A percentile compares a stretch with the other conserved stretches of the same genome.
phyloP scores from a whole-genome alignment of 495 filamentous ascomycete species.

The Neurospora sp. region DNA sequence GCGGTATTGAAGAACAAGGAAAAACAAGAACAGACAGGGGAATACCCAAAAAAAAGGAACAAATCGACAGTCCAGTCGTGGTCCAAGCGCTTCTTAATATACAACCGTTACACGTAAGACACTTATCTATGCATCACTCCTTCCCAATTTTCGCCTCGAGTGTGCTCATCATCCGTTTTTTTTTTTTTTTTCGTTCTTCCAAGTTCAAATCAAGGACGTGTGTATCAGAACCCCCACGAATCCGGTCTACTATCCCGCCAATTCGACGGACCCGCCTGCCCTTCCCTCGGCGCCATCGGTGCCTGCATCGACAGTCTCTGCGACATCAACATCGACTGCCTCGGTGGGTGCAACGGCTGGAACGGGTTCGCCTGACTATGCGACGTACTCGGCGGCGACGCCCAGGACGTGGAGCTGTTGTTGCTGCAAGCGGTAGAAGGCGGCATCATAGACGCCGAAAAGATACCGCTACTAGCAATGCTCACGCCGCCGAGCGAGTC shows the following conservation, averaged over 20 bases:
- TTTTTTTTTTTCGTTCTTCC: too few species aligned
- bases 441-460: slow-evolving; percentile 18
- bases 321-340: neutral
- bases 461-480: slow-evolving; percentile 18
- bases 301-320: neutral
- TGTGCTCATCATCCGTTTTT: neutral
- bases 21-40: neutral
- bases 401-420: neutral
- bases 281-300: neutral
- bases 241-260: neutral
- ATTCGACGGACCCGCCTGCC: neutral
- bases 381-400: slow-evolving; percentile 9
- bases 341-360: neutral
- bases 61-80: neutral
- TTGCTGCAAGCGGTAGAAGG: slow-evolving; percentile 6
- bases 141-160: neutral
- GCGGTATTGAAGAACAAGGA: neutral
- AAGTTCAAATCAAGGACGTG: too few species aligned
- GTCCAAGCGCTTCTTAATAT: neutral
- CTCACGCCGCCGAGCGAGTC: slow-evolving; percentile 14
- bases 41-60: neutral
- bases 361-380: neutral
- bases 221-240: neutral
- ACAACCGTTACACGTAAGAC: neutral
- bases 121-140: neutral